Evolutionary conservation across 2,329 filamentous ascomycete species (phyloP), one percentile per base, ranked within the genome.

Genomic region (Hypoxylon sp.): DNA sequence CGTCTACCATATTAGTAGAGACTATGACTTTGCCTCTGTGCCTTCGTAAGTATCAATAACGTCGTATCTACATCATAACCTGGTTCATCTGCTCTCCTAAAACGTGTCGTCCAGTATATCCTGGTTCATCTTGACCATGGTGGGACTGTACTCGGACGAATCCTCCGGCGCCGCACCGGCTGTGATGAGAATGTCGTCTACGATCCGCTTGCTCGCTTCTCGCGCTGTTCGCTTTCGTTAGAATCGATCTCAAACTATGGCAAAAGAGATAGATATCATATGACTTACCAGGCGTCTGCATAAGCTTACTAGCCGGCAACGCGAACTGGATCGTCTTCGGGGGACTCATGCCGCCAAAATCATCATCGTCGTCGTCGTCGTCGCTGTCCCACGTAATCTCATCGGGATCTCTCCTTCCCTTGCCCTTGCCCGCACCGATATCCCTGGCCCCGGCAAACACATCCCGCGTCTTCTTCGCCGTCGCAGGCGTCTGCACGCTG

Each of bases 281-380:
- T 25, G 13, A 67, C 82, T 67, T 73, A 89, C 86, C 87, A 56
- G 90, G 90, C 37, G 90, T 95, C 69, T 92, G 90, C 68, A 93
- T 71, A 15, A 95, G 73, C 66, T 89, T 86, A 29, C 86, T 89
- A 43, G 88, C 87, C 40, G 89, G 89, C 36, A 95, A 73, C 32
- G 88, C 87, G 69, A 95, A 95, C 65, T 92, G 89, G 53, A 95
- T 92, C 7, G 90, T 94, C 77, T 97, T 97, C 0, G 94, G 94
- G 19, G 94, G 94, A 65, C 90, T 96, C 72, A 91, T 87, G 4
- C 87, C 90, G 5, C 81, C 81, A 51, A 88, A 86, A 37, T 86
- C 82, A 7, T 84, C 82, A 19, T 88, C 87, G 47, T 84, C 86
- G 55, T 91, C 87, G 63, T 88, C 87, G 47, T 84, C 86, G 55